Percentiles rank a stretch among this genome's conserved stretches.
These are phyloP conservation scores for Astrothelium subdiscretum DNA, from an alignment of 495 filamentous ascomycete species.

Conservation along the genomic window DNA sequence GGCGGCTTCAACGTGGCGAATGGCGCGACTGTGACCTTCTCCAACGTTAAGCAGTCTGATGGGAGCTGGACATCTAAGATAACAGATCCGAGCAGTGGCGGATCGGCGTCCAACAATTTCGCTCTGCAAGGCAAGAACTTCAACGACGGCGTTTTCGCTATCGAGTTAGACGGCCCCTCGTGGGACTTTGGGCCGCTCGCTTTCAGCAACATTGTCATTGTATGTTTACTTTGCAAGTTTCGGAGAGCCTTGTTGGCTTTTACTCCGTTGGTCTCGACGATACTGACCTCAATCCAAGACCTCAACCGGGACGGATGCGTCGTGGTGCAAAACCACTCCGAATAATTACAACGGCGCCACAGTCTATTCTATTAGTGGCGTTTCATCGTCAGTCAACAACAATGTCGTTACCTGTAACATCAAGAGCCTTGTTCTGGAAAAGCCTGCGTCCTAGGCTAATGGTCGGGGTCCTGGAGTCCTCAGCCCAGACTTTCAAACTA, in stretches of 20 bases:
- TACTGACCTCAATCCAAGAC: slow-evolving; percentile 6
- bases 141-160: slow-evolving; percentile 31
- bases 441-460: not conserved
- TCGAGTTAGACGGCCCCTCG: slow-evolving; percentile 26
- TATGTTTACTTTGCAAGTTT: slow-evolving; percentile 13
- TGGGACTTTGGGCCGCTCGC: slow-evolving; percentile 31
- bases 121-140: slow-evolving; percentile 25
- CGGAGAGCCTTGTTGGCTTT: not conserved
- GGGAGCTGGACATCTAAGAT: not conserved
- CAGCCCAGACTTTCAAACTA: not conserved
- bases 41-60: not conserved
- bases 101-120: not conserved
- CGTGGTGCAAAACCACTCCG: slow-evolving; percentile 25
- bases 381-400: slow-evolving; percentile 23
- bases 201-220: slow-evolving; percentile 32
- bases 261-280: not conserved
- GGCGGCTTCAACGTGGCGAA: slow-evolving; percentile 29
- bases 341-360: slow-evolving; percentile 30
- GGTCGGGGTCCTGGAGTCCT: not conserved
- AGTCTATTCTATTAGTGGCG: slow-evolving; percentile 22
- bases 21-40: slow-evolving; percentile 25
- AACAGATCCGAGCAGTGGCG: not conserved
- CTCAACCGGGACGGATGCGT: slow-evolving; percentile 3
- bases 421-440: slow-evolving; percentile 21
- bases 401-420: slow-evolving; percentile 28